Conservation (phyloP, 2,329 filamentous ascomycete genomes). For the Fusarium buxicola region DNA sequence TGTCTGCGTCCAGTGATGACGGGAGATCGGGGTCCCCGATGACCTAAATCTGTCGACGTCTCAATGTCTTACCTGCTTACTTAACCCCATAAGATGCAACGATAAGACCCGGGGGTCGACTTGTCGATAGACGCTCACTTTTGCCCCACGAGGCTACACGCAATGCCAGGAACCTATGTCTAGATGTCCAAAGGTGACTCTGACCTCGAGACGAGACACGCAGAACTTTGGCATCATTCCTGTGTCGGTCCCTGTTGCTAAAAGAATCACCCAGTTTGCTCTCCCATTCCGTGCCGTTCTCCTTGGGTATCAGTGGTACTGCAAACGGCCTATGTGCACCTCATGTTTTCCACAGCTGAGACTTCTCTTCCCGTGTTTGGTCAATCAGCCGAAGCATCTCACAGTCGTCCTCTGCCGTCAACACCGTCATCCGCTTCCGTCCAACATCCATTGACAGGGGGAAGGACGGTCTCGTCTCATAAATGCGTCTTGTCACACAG, state of each 20-base stretch:
- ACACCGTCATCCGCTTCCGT: conserved; percentile 30
- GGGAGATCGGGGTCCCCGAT: conserved; percentile 23
- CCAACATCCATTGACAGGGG: conserved; percentile 27
- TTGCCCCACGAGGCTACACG: conserved; percentile 25
- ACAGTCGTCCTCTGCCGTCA: conserved; percentile 28
- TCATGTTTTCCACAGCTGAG: conserved; percentile 20
- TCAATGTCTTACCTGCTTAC: conserved; percentile 16
- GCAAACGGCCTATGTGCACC: conserved; percentile 16
- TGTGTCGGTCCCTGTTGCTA: not conserved
- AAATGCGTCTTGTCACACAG: conserved; percentile 24
- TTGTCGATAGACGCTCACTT: conserved; percentile 9
- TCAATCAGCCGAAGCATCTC: conserved; percentile 40
- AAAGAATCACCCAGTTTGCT: too few species aligned
- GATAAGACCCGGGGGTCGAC: conserved; percentile 8
- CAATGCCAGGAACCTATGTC: conserved; percentile 16
- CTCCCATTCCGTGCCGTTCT: not conserved
- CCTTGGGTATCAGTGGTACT: conserved; percentile 16
- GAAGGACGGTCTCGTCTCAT: conserved; percentile 26
- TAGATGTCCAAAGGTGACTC: not conserved
- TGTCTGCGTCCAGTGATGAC: conserved; percentile 21
- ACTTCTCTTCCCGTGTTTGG: conserved; percentile 33
- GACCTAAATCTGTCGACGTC: conserved; percentile 8
- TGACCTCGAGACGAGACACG: not conserved
- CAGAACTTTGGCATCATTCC: not conserved
- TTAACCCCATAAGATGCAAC: conserved; percentile 9